A percentile compares a stretch with the other conserved stretches of the same genome.
phyloP scores from a whole-genome alignment of 768 basidiomycete genomes.

The Pleurotus cornucopiae region DNA sequence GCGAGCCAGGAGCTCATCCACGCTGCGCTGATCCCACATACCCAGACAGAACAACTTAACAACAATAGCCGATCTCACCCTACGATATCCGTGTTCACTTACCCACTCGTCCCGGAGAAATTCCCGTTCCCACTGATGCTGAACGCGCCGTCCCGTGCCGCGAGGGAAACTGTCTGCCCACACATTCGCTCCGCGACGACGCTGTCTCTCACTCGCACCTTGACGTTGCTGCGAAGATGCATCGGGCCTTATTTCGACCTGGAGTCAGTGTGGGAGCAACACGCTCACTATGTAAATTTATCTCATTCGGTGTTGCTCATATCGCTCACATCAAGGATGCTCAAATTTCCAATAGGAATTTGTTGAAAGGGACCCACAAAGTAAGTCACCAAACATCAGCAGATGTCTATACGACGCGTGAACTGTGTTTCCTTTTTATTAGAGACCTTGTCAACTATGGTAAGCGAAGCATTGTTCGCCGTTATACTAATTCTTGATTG shows the following conservation, averaged over 20 bases:
- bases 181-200: slow-evolving; percentile 6
- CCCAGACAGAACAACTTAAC: neutral
- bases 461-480: neutral
- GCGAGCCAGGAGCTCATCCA: slow-evolving; percentile 3
- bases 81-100: neutral
- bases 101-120: slow-evolving; percentile 1
- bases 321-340: neutral
- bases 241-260: slow-evolving; percentile 6
- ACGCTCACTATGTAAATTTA: slow-evolving; percentile 4
- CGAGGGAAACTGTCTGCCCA: neutral
- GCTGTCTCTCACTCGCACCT: slow-evolving; percentile 4
- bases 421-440: no score
- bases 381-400: neutral
- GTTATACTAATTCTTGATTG: neutral
- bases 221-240: slow-evolving; percentile 1
- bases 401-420: neutral
- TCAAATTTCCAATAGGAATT: neutral
- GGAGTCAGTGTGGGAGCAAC: slow-evolving; percentile 4
- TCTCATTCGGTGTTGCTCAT: neutral
- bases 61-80: neutral
- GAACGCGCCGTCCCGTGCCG: neutral
- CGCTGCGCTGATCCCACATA: neutral
- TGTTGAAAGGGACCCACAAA: slow-evolving; percentile 4
- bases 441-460: slow-evolving; percentile 8
- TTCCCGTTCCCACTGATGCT: neutral